These are phyloP conservation scores for Musa troglodytarum DNA, from an alignment of 176 grass and related monocot genomes.

Conservation along the genomic window DNA sequence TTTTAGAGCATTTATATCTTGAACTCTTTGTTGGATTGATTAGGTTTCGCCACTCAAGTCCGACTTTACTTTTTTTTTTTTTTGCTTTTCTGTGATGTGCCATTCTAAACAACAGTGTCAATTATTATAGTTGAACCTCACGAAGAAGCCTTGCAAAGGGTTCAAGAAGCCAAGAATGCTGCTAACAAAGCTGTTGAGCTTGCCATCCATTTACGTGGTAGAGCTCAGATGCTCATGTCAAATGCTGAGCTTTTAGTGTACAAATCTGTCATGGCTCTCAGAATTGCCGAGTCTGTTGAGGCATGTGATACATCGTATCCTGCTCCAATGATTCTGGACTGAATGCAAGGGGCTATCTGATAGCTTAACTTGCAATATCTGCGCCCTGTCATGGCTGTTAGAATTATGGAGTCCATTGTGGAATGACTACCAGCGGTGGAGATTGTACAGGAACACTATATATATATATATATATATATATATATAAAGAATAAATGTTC, in stretches of 20 bases:
- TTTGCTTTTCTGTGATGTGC: not conserved
- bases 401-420: too few relatives aligned
- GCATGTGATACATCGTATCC: constrained; percentile 31
- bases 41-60: too few relatives aligned
- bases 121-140: constrained; percentile 30
- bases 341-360: constrained; percentile 1
- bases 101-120: not conserved
- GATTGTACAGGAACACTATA: not conserved
- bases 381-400: not conserved
- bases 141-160: constrained; percentile 52
- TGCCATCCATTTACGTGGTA: constrained; percentile 34
- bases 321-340: constrained; percentile 29
- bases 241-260: constrained; percentile 46
- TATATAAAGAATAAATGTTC: not conserved
- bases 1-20: not conserved
- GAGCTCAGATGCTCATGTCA: constrained; percentile 45
- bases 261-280: constrained; percentile 46
- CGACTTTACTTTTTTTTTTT: not conserved
- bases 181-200: constrained; percentile 37
- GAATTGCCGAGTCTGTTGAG: constrained; percentile 36
- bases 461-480: too few relatives aligned
- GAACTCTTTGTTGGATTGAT: too few relatives aligned
- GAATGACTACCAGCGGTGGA: not conserved
- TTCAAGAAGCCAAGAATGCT: constrained; percentile 43
- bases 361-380: too few relatives aligned